These are phyloP conservation scores for Candida krabiensis DNA, from an alignment of 805 yeast genomes.

Conservation along the genomic window DNA sequence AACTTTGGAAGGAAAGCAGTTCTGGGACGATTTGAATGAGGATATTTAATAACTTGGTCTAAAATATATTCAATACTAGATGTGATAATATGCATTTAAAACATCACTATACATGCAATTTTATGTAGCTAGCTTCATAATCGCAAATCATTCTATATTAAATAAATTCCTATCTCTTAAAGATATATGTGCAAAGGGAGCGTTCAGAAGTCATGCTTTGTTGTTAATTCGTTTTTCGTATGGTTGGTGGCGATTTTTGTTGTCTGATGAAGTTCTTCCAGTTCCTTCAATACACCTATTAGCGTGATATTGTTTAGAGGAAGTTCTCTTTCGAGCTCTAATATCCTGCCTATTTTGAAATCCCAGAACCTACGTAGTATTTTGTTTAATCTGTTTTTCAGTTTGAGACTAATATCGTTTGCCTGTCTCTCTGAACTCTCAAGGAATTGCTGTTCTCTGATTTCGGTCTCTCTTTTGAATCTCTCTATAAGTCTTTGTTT, in stretches of 20 bases:
- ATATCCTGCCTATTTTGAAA: slow-evolving; percentile 43
- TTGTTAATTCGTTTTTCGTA: no score
- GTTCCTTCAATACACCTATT: slow-evolving; percentile 30
- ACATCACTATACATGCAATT: no score
- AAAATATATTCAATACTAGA: no score
- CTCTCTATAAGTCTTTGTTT: slow-evolving; percentile 37
- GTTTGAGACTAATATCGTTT: slow-evolving; percentile 35
- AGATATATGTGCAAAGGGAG: no score
- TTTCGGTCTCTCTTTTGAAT: slow-evolving; percentile 19
- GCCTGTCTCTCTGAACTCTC: slow-evolving; percentile 28
- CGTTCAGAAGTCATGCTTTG: no score
- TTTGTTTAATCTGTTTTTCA: slow-evolving; percentile 43
- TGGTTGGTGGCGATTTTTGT: not conserved
- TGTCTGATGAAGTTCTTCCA: slow-evolving; percentile 16
- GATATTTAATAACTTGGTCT: slow-evolving; percentile 44
- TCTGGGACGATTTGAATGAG: slow-evolving; percentile 92
- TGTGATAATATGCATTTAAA: not conserved
- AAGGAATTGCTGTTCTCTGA: slow-evolving; percentile 20
- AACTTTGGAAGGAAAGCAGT: slow-evolving; percentile 85
- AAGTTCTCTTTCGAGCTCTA: slow-evolving; percentile 45
- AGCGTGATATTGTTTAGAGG: slow-evolving; percentile 28
- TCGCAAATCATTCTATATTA: no score
- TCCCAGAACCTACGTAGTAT: slow-evolving; percentile 52
- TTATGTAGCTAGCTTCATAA: no score
- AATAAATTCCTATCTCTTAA: no score